These are phyloP conservation scores for Ambrosia artemisiifolia DNA, from an alignment of 129 eudicot genomes.

Conservation along the genomic window DNA sequence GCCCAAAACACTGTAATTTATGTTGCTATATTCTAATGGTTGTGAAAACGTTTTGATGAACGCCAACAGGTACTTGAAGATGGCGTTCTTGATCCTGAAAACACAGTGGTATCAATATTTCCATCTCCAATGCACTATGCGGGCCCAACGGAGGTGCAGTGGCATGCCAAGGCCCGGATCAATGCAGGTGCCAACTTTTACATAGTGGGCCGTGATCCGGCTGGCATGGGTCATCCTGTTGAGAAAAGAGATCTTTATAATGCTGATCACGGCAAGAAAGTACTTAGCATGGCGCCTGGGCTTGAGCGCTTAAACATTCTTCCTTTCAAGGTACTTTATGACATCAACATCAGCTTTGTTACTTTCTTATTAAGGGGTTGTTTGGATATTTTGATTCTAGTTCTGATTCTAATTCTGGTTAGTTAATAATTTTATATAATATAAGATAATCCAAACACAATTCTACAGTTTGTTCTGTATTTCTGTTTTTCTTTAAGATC, in stretches of 20 bases:
- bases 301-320: conserved; percentile 89
- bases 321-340: conserved; percentile 70
- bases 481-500: not conserved
- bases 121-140: conserved; percentile 99
- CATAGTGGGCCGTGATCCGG: conserved; percentile 89
- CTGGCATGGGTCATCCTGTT: conserved; percentile 91
- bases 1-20: not conserved
- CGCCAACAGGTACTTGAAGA: conserved; percentile 67
- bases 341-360: not conserved
- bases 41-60: not conserved
- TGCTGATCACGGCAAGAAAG: conserved; percentile 96
- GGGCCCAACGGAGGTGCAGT: conserved; percentile 98
- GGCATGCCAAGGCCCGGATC: conserved; percentile 99
- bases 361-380: not conserved
- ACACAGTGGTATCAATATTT: conserved; percentile 85
- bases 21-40: not conserved
- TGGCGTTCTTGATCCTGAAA: conserved; percentile 88
- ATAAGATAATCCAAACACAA: no score
- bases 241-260: conserved; percentile 88
- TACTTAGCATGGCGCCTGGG: conserved; percentile 98
- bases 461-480: not conserved
- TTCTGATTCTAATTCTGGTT: no score
- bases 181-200: conserved; percentile 98
- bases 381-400: no score
- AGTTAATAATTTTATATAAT: no score